phyloP scores from a whole-genome alignment of 2,329 filamentous ascomycete genomes.

The Phialophora tarda region DNA sequence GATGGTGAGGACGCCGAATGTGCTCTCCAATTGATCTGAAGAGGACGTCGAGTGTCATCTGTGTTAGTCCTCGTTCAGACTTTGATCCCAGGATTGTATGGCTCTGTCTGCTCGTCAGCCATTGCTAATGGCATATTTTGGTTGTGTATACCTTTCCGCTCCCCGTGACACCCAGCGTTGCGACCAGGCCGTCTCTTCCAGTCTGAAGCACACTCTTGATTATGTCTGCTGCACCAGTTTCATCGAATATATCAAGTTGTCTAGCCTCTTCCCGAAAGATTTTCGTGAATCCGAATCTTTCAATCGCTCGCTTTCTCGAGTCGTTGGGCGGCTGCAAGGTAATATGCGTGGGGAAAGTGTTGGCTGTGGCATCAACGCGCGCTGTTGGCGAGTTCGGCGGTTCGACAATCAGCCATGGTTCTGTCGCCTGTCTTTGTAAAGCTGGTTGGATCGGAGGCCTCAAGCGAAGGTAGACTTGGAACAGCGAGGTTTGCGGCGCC shows the following conservation, averaged over 20 bases:
- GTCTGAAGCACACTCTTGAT: slow-evolving; percentile 83
- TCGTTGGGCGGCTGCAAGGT: slow-evolving; percentile 82
- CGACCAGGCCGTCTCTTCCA: slow-evolving; percentile 85
- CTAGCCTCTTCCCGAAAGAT: slow-evolving; percentile 87
- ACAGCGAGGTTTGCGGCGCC: slow-evolving; percentile 61
- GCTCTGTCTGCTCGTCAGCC: slow-evolving; percentile 62
- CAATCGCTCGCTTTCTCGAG: slow-evolving; percentile 80
- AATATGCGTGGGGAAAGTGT: slow-evolving; percentile 66
- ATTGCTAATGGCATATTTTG: neutral
- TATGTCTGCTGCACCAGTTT: slow-evolving; percentile 60
- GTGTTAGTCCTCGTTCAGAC: slow-evolving; percentile 84
- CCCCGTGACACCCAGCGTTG: slow-evolving; percentile 90
- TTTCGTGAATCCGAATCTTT: slow-evolving; percentile 91
- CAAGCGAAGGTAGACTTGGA: slow-evolving; percentile 89
- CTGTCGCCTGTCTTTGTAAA: slow-evolving; percentile 51
- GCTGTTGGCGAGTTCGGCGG: slow-evolving; percentile 47
- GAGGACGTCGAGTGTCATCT: slow-evolving; percentile 86
- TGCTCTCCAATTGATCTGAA: slow-evolving; percentile 79
- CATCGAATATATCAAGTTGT: slow-evolving; percentile 85
- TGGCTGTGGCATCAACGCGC: slow-evolving; percentile 43
- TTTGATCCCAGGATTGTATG: slow-evolving; percentile 94
- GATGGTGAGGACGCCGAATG: slow-evolving; percentile 65
- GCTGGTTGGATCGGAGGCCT: slow-evolving; percentile 64
- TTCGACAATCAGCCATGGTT: slow-evolving; percentile 83
- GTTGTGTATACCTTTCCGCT: slow-evolving; percentile 80